Conservation (phyloP, 2,329 filamentous ascomycete species). For the Westerdykella ornata region DNA sequence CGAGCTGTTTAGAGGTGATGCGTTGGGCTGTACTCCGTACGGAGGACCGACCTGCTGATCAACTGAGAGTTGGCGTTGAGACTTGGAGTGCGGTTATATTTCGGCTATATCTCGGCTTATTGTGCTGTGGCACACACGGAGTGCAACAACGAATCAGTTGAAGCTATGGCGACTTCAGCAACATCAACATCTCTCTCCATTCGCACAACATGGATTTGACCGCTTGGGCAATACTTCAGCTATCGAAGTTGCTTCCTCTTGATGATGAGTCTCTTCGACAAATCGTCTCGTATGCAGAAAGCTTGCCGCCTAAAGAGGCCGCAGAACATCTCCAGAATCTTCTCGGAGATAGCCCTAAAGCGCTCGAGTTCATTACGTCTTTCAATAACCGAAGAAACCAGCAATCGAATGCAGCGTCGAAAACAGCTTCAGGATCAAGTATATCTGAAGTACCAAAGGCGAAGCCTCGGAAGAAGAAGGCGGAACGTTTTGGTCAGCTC, state of each 20-base stretch:
- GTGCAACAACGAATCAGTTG: too few relatives aligned
- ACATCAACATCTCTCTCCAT: slow-evolving; percentile 2
- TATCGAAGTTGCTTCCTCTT: slow-evolving; percentile 73
- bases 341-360: slow-evolving; percentile 74
- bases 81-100: too few relatives aligned
- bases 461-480: slow-evolving; percentile 40
- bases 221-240: slow-evolving; percentile 59
- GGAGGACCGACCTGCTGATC: too few relatives aligned
- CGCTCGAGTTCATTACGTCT: slow-evolving; percentile 63
- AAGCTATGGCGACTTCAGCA: too few relatives aligned
- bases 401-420: slow-evolving; percentile 19
- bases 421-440: slow-evolving; percentile 13
- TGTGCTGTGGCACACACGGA: too few relatives aligned
- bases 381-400: slow-evolving; percentile 61
- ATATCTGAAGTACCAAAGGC: slow-evolving; percentile 28
- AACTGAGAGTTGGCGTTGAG: too few relatives aligned
- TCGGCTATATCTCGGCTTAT: too few relatives aligned
- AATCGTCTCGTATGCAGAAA: slow-evolving; percentile 72
- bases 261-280: slow-evolving; percentile 80
- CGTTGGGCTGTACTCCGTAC: not conserved
- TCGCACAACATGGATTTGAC: slow-evolving; percentile 36
- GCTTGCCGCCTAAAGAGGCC: slow-evolving; percentile 68
- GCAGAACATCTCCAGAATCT: slow-evolving; percentile 82
- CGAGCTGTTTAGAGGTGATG: too few relatives aligned
- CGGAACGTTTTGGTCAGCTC: slow-evolving; percentile 33